Conservation (phyloP, 2,329 filamentous ascomycete species). For the Microdochium bolleyi region DNA sequence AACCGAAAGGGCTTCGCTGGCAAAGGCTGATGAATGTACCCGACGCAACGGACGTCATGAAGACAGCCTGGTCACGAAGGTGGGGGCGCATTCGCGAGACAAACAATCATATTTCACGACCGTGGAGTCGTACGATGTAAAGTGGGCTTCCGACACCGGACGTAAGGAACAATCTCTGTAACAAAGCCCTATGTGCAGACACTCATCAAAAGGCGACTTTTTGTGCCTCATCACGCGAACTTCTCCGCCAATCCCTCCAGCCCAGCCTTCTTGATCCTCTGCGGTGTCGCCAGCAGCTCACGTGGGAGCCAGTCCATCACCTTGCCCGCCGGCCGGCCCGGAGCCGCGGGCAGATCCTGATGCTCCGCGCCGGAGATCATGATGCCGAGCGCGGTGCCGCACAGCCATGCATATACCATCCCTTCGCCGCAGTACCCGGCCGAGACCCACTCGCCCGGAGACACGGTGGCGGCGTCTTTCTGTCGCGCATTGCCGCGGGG, state of each 20-base stretch:
- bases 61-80: too few relatives aligned
- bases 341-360: slow-evolving; percentile 14
- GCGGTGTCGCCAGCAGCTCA: slow-evolving; percentile 23
- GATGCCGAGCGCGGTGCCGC: slow-evolving; percentile 34
- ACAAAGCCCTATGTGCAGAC: too few relatives aligned
- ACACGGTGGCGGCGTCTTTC: neutral
- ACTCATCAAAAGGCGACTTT: too few relatives aligned
- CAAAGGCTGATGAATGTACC: too few relatives aligned
- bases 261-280: slow-evolving; percentile 25
- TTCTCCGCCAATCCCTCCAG: slow-evolving; percentile 23
- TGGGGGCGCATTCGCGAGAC: too few relatives aligned
- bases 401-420: slow-evolving; percentile 46
- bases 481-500: too few relatives aligned
- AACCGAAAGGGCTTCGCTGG: too few relatives aligned
- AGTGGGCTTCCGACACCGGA: too few relatives aligned
- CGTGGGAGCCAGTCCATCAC: slow-evolving; percentile 31
- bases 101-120: too few relatives aligned
- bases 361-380: slow-evolving; percentile 34
- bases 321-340: slow-evolving; percentile 26
- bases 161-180: too few relatives aligned
- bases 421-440: slow-evolving; percentile 44
- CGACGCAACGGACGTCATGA: too few relatives aligned
- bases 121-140: too few relatives aligned
- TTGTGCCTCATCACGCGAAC: slow-evolving; percentile 5
- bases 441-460: slow-evolving; percentile 39